Conservation (phyloP, 176 grass and related monocot genomes). For the Ensete ventricosum region DNA sequence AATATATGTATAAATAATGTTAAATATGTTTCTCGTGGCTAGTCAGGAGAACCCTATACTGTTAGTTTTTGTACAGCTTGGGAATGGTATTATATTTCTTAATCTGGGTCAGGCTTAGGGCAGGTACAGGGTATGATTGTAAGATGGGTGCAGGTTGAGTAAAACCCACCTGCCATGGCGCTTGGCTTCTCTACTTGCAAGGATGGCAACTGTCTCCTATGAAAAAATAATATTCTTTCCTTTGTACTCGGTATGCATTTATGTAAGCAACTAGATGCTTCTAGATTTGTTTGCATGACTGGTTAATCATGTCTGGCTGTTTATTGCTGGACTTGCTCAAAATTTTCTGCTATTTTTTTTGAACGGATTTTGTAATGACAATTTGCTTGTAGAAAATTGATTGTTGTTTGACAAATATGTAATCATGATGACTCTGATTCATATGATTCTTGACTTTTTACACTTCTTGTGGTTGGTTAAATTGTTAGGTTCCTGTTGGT, state of each 20-base stretch:
- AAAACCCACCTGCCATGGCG: no score
- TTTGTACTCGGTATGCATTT: background rate
- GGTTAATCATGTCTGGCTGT: background rate
- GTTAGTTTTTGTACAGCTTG: no score
- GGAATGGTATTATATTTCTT: no score
- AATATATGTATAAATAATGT: no score
- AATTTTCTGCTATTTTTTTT: background rate
- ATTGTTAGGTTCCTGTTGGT: constrained; percentile 13
- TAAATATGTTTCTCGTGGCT: no score
- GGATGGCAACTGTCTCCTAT: background rate
- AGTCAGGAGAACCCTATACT: no score
- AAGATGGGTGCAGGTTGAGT: no score
- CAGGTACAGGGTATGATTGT: no score
- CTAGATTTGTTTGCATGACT: background rate
- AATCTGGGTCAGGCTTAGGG: no score
- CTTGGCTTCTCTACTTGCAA: background rate
- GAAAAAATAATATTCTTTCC: background rate
- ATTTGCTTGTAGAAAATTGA: background rate
- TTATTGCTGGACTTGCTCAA: background rate
- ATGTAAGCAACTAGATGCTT: background rate
- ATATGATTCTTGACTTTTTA: background rate
- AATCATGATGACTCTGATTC: background rate
- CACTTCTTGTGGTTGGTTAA: background rate
- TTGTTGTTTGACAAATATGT: background rate
- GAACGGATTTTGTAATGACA: background rate